A percentile compares a stretch with the other conserved stretches of the same genome.
Evolutionary conservation across 2,329 filamentous ascomycete genomes (phyloP).

Genomic region (Alternaria sp.): DNA sequence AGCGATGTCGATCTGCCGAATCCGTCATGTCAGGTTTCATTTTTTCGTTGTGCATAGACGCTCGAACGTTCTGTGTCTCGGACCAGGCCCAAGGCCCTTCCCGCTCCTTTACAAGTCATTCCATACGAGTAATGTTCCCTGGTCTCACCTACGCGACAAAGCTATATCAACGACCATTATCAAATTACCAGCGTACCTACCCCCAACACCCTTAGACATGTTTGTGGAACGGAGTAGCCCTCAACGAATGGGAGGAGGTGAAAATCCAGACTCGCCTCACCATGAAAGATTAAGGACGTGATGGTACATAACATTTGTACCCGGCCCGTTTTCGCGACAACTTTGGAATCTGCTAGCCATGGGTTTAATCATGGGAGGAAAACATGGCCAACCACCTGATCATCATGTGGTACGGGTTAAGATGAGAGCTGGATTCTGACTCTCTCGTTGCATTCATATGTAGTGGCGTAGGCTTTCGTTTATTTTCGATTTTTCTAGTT

Average conservation of each 20-base stretch:
- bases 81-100: constrained; percentile 11
- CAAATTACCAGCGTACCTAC: not conserved
- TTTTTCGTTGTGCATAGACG: constrained; percentile 10
- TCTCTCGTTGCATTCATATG: constrained; percentile 10
- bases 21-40: constrained; percentile 16
- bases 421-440: constrained; percentile 17
- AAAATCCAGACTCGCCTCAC: constrained; percentile 3
- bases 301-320: constrained; percentile 7
- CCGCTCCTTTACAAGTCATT: constrained; percentile 4
- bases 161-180: constrained; percentile 10
- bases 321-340: constrained; percentile 11
- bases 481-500: not conserved
- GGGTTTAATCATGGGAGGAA: constrained; percentile 8
- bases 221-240: constrained; percentile 1
- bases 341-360: constrained; percentile 19
- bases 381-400: constrained; percentile 4
- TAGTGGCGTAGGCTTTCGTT: constrained; percentile 12
- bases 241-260: constrained; percentile 5
- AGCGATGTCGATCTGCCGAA: constrained; percentile 13
- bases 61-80: constrained; percentile 21
- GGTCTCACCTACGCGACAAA: constrained; percentile 3
- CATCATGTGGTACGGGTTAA: constrained; percentile 4
- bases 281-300: constrained; percentile 8
- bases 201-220: constrained; percentile 4
- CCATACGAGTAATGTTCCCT: constrained; percentile 9